Base-by-base conservation (phyloP, 495 filamentous ascomycete species). In the Astrothelium macrocarpum region DNA sequence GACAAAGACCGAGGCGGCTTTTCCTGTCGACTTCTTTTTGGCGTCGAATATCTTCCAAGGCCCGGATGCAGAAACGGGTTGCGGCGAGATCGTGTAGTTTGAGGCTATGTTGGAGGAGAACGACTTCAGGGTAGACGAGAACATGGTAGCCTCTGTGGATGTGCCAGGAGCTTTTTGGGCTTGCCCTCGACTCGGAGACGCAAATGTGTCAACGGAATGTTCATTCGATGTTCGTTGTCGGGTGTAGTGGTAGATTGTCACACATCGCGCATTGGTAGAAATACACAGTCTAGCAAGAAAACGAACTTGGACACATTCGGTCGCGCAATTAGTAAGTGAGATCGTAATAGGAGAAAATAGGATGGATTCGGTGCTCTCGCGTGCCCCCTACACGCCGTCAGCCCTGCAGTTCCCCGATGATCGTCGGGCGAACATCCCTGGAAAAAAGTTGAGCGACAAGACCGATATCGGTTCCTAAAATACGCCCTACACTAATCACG, bases 1-100 rank as follows among this genome's bases (percentile, higher is more conserved):
- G 65, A 96, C 86, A 71, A 97, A 98, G 64, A 97, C 85, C 11
- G 94, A 97, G 25, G 87, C 91, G 16, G 87, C 75, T 67, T 93
- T 95, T 36, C 85, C 87, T 0, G 91, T 94, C 14, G 87, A 88
- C 74, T 96, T 97, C 75, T 95, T 96, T 80, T 95, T 97, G 53
- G 89, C 95, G 78, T 95, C 90, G 78, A 90, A 91, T 74, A 98
- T 92, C 78, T 91, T 96, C 94, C 94, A 98, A 28, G 92, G 90
- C 25, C 94, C 94, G 26, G 91, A 88, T 34, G 83, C 82, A 23
- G 90, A 83, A 12, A 81, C 82, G 25, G 88, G 82, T 60, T 82
- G 80, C 23, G 85, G 78, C 9, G 89, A 83, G 60, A 96, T 79
- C 63, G 85, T 82, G 76, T 98, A 98, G 75, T 96, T 93, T 65